Evolutionary conservation across 2,329 filamentous ascomycete species (phyloP).

Genomic region (Fusarium drepaniforme): DNA sequence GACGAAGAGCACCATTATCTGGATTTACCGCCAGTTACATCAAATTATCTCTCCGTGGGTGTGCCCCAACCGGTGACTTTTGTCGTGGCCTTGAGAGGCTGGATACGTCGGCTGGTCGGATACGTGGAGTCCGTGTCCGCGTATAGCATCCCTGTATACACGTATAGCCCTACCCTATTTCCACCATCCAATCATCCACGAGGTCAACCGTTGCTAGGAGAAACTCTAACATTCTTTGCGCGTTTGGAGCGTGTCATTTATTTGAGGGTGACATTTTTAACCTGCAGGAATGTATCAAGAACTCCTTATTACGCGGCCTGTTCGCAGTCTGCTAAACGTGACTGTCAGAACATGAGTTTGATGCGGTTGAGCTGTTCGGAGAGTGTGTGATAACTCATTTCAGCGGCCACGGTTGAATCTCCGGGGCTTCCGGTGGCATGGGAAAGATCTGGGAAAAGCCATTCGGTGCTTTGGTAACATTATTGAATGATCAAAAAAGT

Average conservation of each 20-base stretch:
- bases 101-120: neutral
- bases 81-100: neutral
- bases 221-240: neutral
- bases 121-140: neutral
- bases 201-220: neutral
- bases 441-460: no score
- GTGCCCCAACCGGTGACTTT: neutral
- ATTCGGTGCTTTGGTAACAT: no score
- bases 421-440: no score
- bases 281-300: neutral
- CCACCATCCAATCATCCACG: neutral
- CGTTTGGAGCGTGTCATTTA: neutral
- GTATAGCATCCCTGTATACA: neutral
- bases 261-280: neutral
- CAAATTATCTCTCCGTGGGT: neutral
- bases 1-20: neutral
- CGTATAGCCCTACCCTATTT: neutral
- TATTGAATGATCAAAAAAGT: neutral
- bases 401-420: neutral
- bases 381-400: neutral
- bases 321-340: no score
- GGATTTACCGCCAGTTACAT: neutral
- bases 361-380: neutral
- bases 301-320: neutral
- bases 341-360: neutral